phyloP scores from a whole-genome alignment of 768 basidiomycete species.

The Lactarius akahatsu region DNA sequence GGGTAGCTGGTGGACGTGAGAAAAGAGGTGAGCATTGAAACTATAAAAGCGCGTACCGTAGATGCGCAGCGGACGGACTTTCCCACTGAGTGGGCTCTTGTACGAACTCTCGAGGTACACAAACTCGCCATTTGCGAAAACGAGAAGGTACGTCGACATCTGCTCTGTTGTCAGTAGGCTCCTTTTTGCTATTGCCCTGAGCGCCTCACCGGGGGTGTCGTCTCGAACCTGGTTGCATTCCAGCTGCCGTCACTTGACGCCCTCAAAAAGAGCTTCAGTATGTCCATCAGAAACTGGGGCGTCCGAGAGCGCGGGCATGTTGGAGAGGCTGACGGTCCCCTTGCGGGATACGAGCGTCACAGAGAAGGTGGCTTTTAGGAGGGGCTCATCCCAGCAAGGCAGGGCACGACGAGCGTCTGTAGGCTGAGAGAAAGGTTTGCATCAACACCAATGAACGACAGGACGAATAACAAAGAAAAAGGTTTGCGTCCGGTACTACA shows the following conservation, averaged over 20 bases:
- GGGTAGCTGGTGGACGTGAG: conserved; percentile 52
- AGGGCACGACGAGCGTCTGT: conserved; percentile 82
- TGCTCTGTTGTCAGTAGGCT: conserved; percentile 28
- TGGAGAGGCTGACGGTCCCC: conserved; percentile 76
- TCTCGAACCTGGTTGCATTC: conserved; percentile 81
- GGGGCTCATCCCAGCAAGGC: conserved; percentile 93
- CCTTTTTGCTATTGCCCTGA: background rate
- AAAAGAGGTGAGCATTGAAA: conserved; percentile 7
- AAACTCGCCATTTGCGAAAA: conserved; percentile 82
- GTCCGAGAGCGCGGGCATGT: conserved; percentile 74
- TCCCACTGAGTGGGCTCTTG: conserved; percentile 75
- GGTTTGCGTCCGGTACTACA: background rate
- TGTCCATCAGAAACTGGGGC: conserved; percentile 39
- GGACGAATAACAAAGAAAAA: background rate
- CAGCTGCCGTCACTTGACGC: conserved; percentile 48
- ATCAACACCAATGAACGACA: conserved; percentile 2
- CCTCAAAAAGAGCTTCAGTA: conserved; percentile 26
- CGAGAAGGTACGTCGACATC: conserved; percentile 89
- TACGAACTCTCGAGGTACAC: conserved; percentile 71
- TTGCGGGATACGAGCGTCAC: conserved; percentile 78
- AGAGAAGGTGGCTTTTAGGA: conserved; percentile 79
- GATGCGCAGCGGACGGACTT: conserved; percentile 77
- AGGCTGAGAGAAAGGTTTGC: conserved; percentile 47
- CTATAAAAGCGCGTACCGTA: conserved; percentile 52
- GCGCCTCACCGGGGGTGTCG: conserved; percentile 61